Evolutionary conservation across 768 basidiomycete species (phyloP).

Genomic region (Kwoniella shandongensis): DNA sequence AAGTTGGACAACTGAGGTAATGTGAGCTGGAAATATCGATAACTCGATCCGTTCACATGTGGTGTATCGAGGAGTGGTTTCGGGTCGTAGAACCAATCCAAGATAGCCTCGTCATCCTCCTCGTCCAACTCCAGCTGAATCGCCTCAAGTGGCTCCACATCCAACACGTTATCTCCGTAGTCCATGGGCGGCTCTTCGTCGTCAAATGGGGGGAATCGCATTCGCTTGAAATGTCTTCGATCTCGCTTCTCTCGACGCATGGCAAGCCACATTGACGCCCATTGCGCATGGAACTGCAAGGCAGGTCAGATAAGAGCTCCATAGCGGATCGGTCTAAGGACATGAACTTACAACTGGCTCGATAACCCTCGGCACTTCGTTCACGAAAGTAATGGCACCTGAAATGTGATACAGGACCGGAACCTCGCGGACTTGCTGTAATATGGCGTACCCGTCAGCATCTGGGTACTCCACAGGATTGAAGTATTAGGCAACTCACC

Average conservation of each 20-base stretch:
- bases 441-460: conserved; percentile 11
- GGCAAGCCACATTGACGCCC: conserved; percentile 99
- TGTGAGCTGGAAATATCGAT: conserved; percentile 87
- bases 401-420: conserved; percentile 98
- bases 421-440: conserved; percentile 91
- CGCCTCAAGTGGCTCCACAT: conserved; percentile 95
- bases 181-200: conserved; percentile 99
- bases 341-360: conserved; percentile 68
- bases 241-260: conserved; percentile 99
- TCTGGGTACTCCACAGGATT: too few relatives aligned
- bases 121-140: conserved; percentile 94
- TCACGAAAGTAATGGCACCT: conserved; percentile 98
- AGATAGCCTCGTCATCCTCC: conserved; percentile 84
- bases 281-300: conserved; percentile 83
- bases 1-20: conserved; percentile 96
- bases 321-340: background rate
- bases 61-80: conserved; percentile 87
- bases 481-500: conserved; percentile 45
- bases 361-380: conserved; percentile 93
- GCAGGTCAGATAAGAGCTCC: background rate
- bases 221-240: conserved; percentile 97
- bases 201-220: conserved; percentile 99
- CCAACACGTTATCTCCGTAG: conserved; percentile 97
- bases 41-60: conserved; percentile 88
- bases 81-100: conserved; percentile 98